Conservation (phyloP, 2,329 filamentous ascomycete species). For the Stagonosporopsis vannaccii region DNA sequence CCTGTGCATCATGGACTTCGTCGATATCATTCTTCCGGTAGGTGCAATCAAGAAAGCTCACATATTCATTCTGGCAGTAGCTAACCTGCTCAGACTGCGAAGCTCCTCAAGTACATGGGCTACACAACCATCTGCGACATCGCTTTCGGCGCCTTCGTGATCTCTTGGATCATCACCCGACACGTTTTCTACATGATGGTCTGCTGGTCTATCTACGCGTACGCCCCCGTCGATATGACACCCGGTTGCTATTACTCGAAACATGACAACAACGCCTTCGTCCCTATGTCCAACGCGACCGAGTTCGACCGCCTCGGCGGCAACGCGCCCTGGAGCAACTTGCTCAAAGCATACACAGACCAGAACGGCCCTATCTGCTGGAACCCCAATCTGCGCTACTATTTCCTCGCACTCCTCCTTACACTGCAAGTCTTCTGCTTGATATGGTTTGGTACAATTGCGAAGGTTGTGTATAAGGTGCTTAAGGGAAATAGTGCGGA, state of each 20-base stretch:
- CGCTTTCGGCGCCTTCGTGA: constrained; percentile 84
- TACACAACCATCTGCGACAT: constrained; percentile 79
- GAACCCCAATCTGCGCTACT: constrained; percentile 74
- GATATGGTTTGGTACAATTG: constrained; percentile 89
- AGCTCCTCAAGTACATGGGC: constrained; percentile 87
- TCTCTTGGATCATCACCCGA: constrained; percentile 82
- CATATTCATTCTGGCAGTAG: not conserved
- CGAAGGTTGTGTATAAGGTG: constrained; percentile 81
- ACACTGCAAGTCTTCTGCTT: constrained; percentile 81
- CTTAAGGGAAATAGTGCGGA: constrained; percentile 79
- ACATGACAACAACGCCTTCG: constrained; percentile 61
- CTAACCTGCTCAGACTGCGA: constrained; percentile 71
- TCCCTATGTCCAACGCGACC: constrained; percentile 62
- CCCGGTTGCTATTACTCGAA: constrained; percentile 75
- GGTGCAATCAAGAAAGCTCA: constrained; percentile 1
- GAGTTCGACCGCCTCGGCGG: constrained; percentile 50
- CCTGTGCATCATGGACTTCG: constrained; percentile 90
- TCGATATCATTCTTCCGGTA: constrained; percentile 87
- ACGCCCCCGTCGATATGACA: constrained; percentile 68
- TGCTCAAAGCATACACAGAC: constrained; percentile 77
- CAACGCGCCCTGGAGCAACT: constrained; percentile 59
- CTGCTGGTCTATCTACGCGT: constrained; percentile 80
- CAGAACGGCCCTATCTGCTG: constrained; percentile 80
- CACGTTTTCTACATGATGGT: constrained; percentile 81
- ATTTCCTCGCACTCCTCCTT: constrained; percentile 79